A percentile compares a stretch with the other conserved stretches of the same genome.
phyloP scores from a whole-genome alignment of 1,284 basidiomycete species.

The Malassezia vespertilionis region DNA sequence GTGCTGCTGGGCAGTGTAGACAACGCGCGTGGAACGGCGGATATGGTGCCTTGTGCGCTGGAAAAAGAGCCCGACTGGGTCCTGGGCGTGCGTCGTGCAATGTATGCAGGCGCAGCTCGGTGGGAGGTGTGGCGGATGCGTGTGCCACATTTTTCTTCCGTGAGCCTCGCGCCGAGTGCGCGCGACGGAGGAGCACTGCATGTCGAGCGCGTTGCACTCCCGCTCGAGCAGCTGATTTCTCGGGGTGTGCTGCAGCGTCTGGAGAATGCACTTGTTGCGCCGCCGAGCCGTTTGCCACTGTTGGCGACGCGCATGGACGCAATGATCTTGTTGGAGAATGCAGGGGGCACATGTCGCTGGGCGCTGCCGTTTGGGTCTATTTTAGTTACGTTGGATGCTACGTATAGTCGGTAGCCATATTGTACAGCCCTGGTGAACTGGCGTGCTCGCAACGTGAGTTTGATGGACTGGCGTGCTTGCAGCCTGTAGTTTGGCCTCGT shows the following conservation, averaged over 20 bases:
- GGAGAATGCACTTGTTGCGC: background rate
- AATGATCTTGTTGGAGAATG: background rate
- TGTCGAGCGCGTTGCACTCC: constrained; percentile 8
- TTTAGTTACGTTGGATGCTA: background rate
- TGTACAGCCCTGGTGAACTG: too few species aligned
- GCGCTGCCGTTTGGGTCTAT: constrained; percentile 9
- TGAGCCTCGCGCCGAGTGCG: background rate
- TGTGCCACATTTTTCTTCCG: background rate
- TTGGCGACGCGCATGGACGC: constrained; percentile 7
- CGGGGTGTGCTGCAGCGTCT: constrained; percentile 1
- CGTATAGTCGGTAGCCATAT: too few species aligned
- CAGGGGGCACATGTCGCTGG: background rate
- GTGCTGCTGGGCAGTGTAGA: constrained; percentile 2
- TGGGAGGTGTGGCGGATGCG: constrained; percentile 18
- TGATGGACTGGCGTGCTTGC: too few species aligned
- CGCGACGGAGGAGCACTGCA: background rate
- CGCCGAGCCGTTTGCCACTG: constrained; percentile 10
- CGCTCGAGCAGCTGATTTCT: constrained; percentile 8
- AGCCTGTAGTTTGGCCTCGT: too few species aligned
- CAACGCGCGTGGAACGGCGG: constrained; percentile 11
- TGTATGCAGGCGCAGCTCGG: background rate
- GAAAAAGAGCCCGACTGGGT: constrained; percentile 2
- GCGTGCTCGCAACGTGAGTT: too few species aligned
- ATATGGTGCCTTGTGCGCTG: background rate
- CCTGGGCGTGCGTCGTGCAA: constrained; percentile 11